Base-by-base conservation (phyloP, 2,329 filamentous ascomycete genomes). In the Moelleriella libera region DNA sequence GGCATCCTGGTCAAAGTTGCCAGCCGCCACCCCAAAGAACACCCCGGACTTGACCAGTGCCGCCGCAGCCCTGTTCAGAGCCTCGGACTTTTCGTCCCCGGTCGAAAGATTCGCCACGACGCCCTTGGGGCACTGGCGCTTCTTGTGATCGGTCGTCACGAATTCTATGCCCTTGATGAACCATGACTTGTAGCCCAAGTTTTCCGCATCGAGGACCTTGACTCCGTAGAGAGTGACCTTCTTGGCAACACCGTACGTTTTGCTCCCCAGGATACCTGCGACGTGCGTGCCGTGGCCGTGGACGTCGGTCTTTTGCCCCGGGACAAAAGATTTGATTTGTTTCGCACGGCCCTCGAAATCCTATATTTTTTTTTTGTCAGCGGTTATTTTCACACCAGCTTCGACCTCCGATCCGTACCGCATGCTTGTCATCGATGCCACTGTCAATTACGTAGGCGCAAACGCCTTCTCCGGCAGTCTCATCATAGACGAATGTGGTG, bases 91-190 rank as follows among this genome's bases (percentile, higher is more conserved):
- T 58, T 3, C 61, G 49, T 3, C 71, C 73, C 74, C 75, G 7
- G 75, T 74, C 9, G 71, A 76, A 74, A 79, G 75, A 64, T 72
- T 76, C 54, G 71, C 68, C 12, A 78, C 73, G 37, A 68, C 62
- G 30, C 70, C 69, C 45, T 62, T 66, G 54, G 63, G 59, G 61
- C 68, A 70, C 54, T 52, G 59, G 49, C 63, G 61, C 3, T 53
- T 58, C 45, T 57, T 45, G 14, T 62, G 54, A 52, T 72, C 68
- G 12, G 53, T 48, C 40, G 61, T 60, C 5, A 68, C 68, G 39
- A 60, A 71, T 57, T 71, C 65, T 51, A 71, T 69, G 46, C 68
- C 68, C 6, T 67, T 66, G 39, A 72, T 63, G 51, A 71, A 65
- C 45, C 59, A 63, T n/a, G 67, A 67, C 54, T 58, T 65, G 11